Base-by-base conservation (phyloP, 345 rosid genomes). In the Salix caprea region DNA sequence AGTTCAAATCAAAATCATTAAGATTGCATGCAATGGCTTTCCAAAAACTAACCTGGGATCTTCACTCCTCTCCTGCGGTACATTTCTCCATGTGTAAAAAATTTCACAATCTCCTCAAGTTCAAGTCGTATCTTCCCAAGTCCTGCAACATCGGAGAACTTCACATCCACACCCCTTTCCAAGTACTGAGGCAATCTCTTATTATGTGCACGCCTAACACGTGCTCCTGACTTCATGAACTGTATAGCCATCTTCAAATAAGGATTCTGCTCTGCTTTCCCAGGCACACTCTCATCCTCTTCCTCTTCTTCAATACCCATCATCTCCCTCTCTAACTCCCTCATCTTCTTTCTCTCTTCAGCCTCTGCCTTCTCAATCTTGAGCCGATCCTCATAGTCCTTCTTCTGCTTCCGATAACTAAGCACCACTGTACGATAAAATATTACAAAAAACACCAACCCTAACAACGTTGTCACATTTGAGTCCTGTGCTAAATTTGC, bases 181-280 rank as follows among this genome's bases (percentile, higher is more conserved):
- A 94, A 87, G 86, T 92, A 94, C 76, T 94, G 92, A 26, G 98
- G 98, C 74, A 88, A 83, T 73, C 91, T 86, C 88, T 61, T 91
- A 81, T 85, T 88, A 39, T 74, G 80, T 19, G 93, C 94, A 72
- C 93, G 84, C 76, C 93, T 85, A 65, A 94, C 93, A 67, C 97
- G 89, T 75, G 97, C 98, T 11, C 98, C 98, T 70, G 98, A 94
- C 86, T 89, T 94, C 98, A 94, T 91, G 88, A 94, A 94, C 87
- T 94, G 90, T 87, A 62, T 87, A 26, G 98, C 96, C 92, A 85
- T 91, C 86, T 92, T 86, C 79, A 92, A 62, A 81, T 91, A 88
- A 65, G 93, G 90, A 85, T 92, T 91, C 73, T 92, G 78, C 82
- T 92, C 97, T 46, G 84, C 90, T 40, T 84, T 80, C 42, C 81